Percentiles rank a stretch among this genome's conserved stretches.
phyloP scores from a whole-genome alignment of 1,139 yeast species.

The Candida labiduridarum region DNA sequence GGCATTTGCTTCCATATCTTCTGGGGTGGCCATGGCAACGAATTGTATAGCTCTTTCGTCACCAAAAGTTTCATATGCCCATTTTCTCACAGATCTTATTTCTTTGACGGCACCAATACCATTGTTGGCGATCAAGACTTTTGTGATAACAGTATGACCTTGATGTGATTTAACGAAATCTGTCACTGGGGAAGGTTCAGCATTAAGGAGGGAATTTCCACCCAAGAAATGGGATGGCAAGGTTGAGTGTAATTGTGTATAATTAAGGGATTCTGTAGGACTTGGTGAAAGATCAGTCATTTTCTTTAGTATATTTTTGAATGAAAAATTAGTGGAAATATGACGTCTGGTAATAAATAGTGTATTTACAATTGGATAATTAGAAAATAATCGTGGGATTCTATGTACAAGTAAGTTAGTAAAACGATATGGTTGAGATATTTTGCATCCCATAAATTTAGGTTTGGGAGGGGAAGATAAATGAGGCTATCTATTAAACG shows the following conservation, averaged over 20 bases:
- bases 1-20: conserved; percentile 94
- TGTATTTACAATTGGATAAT: conserved; percentile 5
- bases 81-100: conserved; percentile 93
- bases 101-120: conserved; percentile 99
- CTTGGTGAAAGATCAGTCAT: conserved; percentile 13
- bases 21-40: conserved; percentile 99
- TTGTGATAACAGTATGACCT: conserved; percentile 94
- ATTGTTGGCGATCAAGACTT: conserved; percentile 90
- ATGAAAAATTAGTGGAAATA: conserved; percentile 2
- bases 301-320: conserved; percentile 4
- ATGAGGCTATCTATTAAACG: background rate
- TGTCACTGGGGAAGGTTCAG: conserved; percentile 73
- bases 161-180: conserved; percentile 84
- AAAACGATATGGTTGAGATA: conserved; percentile 2
- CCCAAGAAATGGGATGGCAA: conserved; percentile 82
- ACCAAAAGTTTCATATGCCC: conserved; percentile 98
- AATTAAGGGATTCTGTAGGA: conserved; percentile 23
- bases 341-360: conserved; percentile 2
- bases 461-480: background rate
- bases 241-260: conserved; percentile 31
- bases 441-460: conserved; percentile 10
- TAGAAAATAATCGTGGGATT: conserved; percentile 2
- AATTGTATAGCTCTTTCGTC: conserved; percentile 91
- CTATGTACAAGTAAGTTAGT: conserved; percentile 11
- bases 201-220: conserved; percentile 68